Conservation (phyloP, 2,329 filamentous ascomycete species). For the Thelonectria olida region DNA sequence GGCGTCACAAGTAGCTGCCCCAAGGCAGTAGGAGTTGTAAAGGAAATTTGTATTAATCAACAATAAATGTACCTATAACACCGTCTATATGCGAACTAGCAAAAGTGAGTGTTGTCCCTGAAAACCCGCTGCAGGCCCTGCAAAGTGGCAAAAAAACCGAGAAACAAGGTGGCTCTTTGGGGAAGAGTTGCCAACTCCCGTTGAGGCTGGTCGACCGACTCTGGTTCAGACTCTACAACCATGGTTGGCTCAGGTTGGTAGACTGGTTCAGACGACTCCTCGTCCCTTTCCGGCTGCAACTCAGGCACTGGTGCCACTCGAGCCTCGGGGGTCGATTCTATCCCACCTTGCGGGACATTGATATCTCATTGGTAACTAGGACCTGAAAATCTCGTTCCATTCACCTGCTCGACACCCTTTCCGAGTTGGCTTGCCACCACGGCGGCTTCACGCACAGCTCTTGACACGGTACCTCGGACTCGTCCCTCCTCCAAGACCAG, state of each 20-base stretch:
- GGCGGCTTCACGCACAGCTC: constrained; percentile 76
- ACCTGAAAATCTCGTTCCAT: constrained; percentile 44
- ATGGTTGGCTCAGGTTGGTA: background rate
- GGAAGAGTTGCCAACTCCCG: background rate
- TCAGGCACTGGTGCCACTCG: background rate
- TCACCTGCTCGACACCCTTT: constrained; percentile 50
- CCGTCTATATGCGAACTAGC: constrained; percentile 40
- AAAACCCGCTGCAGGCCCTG: constrained; percentile 26
- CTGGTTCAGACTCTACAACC: constrained; percentile 5
- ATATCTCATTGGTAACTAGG: constrained; percentile 24
- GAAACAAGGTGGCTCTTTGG: constrained; percentile 15
- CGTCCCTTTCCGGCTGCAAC: background rate
- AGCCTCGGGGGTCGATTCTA: background rate
- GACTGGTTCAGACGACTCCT: constrained; percentile 5
- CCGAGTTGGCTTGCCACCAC: constrained; percentile 72
- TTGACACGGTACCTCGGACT: constrained; percentile 72
- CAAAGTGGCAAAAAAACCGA: constrained; percentile 25
- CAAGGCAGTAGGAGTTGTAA: constrained; percentile 22
- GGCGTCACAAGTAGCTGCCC: constrained; percentile 19
- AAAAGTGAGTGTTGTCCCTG: constrained; percentile 30
- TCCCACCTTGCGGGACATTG: constrained; percentile 5
- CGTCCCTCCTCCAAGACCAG: constrained; percentile 78
- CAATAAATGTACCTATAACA: constrained; percentile 32
- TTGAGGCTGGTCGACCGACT: constrained; percentile 3
- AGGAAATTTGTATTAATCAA: constrained; percentile 29